Evolutionary conservation across 2,329 filamentous ascomycete genomes (phyloP), one percentile per base, ranked within the genome.

Genomic region (Xylariaceae sp.): DNA sequence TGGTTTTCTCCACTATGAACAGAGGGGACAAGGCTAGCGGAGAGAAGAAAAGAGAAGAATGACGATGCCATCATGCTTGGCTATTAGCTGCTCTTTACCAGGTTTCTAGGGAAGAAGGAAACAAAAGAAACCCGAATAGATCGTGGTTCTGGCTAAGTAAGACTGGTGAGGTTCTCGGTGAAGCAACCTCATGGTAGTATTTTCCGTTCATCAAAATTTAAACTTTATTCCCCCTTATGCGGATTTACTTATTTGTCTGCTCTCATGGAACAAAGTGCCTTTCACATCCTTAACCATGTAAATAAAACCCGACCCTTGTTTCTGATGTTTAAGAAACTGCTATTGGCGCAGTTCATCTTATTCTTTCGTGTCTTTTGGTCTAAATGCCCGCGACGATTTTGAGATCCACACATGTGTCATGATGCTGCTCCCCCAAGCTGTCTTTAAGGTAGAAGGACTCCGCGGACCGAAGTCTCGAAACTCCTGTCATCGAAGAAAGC

Each of bases 161-260:
- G 37, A 48, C 24, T 24, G 43, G 37, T 36, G 26, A 31, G 12
- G 23, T 44, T 33, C 24, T 36, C 48, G 47, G 40, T n/a, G 44
- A 33, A 50, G 37, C 29, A 47, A 39, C 29, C 37, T 50, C 45
- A 31, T 50, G 53, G 40, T 51, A 56, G 39, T 51, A 41, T 60
- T 34, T 51, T 41, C 58, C n/a, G 34, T 57, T 28, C 54, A 40
- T 46, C 40, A n/a, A n/a, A 45, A 57, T 41, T 60, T 51, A 48
- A 53, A 44, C 44, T 51, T 49, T 53, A 60, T 60, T 58, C 58
- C 53, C 53, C 53, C 53, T 51, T 50, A 26, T 49, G 53, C 53
- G 53, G n/a, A 57, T 41, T 34, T 41, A 19, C 28, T 45, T 29
- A 50, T 26, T 36, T 9, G 7, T 14, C 26, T 37, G 12, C 19